These are phyloP conservation scores for Fusarium fujikuroi DNA, from an alignment of 2,329 filamentous ascomycete species.

Conservation along the genomic window DNA sequence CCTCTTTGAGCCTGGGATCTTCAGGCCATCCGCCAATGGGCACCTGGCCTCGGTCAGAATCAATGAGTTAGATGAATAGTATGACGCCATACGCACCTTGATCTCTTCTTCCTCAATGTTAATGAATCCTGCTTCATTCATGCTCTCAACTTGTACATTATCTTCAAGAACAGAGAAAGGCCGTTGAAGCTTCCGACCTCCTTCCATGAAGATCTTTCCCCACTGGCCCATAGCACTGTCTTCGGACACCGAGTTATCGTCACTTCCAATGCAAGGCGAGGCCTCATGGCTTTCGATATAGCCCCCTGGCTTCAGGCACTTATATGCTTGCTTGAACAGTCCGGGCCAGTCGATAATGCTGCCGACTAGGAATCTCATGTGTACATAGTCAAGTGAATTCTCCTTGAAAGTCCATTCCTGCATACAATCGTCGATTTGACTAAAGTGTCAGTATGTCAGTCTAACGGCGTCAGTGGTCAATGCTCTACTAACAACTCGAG, in stretches of 20 bases:
- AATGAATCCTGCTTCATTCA: neutral
- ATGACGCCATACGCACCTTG: neutral
- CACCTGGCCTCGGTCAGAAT: neutral
- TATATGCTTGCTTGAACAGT: slow-evolving; percentile 2
- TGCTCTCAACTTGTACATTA: neutral
- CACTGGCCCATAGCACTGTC: slow-evolving; percentile 19
- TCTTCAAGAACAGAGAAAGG: slow-evolving; percentile 11
- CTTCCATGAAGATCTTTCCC: slow-evolving; percentile 12
- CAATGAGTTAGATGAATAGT: accelerated
- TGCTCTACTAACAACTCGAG: slow-evolving; percentile 2
- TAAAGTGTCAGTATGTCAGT: accelerated
- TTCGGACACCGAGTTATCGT: neutral
- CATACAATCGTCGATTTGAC: slow-evolving; percentile 20
- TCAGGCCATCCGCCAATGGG: slow-evolving; percentile 7
- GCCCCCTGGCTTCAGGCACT: neutral
- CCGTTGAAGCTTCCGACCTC: neutral
- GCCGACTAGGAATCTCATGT: slow-evolving; percentile 12
- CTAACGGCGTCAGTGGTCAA: accelerated
- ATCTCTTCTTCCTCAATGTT: neutral
- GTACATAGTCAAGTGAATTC: slow-evolving; percentile 10
- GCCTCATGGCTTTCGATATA: slow-evolving; percentile 9
- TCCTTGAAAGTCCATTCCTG: slow-evolving; percentile 3
- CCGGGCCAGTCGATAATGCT: slow-evolving; percentile 7
- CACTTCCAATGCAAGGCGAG: neutral
- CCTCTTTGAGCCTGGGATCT: neutral